Base-by-base conservation (phyloP, 768 basidiomycete genomes). In the Boletus bicolor region DNA sequence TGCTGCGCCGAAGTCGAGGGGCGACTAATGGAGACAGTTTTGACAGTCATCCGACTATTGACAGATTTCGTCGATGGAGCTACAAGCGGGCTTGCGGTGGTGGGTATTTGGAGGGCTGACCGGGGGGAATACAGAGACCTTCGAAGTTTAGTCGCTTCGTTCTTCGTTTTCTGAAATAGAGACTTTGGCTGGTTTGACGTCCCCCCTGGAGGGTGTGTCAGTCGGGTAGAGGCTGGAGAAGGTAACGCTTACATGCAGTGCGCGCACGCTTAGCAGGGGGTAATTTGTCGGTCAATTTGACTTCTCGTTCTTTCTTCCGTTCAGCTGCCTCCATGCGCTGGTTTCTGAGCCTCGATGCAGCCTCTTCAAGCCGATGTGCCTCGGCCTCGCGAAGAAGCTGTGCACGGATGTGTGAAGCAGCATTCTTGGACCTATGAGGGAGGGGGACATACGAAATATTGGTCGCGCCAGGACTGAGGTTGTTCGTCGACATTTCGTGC, bases 111-210 rank as follows among this genome's bases (percentile, higher is more conserved):
- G n/a, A 82, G 82, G 34, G 83, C 55, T 55, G 80, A 75, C 43
- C 79, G 79, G 46, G 79, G 67, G 44, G 73, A 73, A 63, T 82
- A 86, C 62, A 89, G 72, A 32, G 80, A 79, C 67, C 80, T 82
- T 68, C 85, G 83, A 44, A 86, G 71, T 68, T 82, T 87, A 28
- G 81, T 84, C 11, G 88, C 85, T 62, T 91, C 87, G 42, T 76
- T 76, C 55, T 82, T 82, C 7, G 89, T 85, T 73, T 88, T 91
- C 75, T 91, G 86, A 61, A 93, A 85, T 19, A 92, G 74, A 15
- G 85, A 78, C 73, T 86, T 91, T 21, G 86, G 84, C 38, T 73
- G 75, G 49, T 53, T 58, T n/a, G 72, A 9, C 7, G 70, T 57
- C 21, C 70, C 70, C 75, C 81, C 79, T 80, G 56, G 32, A 39